phyloP scores from a whole-genome alignment of 2,329 filamentous ascomycete genomes.

The Sclerotiophoma versabilis region DNA sequence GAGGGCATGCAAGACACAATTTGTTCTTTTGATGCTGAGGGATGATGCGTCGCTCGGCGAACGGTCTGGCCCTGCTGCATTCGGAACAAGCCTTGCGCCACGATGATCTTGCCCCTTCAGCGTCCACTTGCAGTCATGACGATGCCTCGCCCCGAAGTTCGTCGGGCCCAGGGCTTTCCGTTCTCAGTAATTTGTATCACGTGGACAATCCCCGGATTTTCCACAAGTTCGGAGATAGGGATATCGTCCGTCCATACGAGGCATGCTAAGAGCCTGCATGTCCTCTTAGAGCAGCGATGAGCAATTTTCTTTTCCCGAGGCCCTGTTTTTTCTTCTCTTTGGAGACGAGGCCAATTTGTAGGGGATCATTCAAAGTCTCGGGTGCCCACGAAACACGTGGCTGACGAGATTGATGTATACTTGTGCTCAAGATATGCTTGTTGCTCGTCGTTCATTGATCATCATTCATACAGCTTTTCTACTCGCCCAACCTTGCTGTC shows the following conservation, averaged over 20 bases:
- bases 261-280: background rate
- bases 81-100: constrained; percentile 16
- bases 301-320: background rate
- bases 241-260: constrained; percentile 14
- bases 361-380: background rate
- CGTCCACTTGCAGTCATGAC: constrained; percentile 8
- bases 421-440: background rate
- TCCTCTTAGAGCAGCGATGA: background rate
- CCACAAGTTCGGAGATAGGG: background rate
- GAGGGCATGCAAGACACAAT: constrained; percentile 17
- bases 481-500: background rate
- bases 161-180: constrained; percentile 3
- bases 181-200: constrained; percentile 2
- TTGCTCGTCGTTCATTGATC: background rate
- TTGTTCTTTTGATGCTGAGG: constrained; percentile 12
- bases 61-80: constrained; percentile 17
- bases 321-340: background rate
- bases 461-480: background rate
- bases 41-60: constrained; percentile 21
- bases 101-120: constrained; percentile 19
- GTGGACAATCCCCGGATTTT: constrained; percentile 8
- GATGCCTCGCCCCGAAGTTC: constrained; percentile 6
- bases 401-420: background rate
- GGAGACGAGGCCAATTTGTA: background rate
- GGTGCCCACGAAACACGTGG: background rate